Base-by-base conservation (phyloP, 2,329 filamentous ascomycete genomes). In the Fusarium duplospermum region DNA sequence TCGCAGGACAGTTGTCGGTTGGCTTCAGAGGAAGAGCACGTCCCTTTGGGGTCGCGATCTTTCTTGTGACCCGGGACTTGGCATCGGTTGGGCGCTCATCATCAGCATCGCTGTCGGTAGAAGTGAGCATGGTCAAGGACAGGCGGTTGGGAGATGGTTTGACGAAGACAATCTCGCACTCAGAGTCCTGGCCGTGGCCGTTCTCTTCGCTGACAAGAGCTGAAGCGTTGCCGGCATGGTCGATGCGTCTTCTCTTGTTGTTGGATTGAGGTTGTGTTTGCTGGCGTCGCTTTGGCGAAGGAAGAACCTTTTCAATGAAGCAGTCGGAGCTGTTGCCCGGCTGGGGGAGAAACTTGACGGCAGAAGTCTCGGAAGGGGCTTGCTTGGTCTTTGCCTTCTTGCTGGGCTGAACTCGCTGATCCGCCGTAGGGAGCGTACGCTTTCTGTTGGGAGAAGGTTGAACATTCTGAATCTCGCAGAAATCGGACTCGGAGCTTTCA, bases 251-350 rank as follows among this genome's bases (percentile, higher is more conserved):
- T 64, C 71, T 77, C 61, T 77, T 77, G 31, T 27, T 29, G 4
- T 13, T 33, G 31, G 13, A 6, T 24, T 62, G 64, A 9, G 50
- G 50, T 10, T 64, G 20, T 9, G 13, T 29, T 7, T 57, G 62
- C 4, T 24, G 36, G 10, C 56, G 67, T 58, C 58, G 72, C 56
- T 68, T 72, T 7, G 71, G 67, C 22, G 67, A 64, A 24, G 63
- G 50, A n/a, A 45, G 20, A n/a, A 59, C 62, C n/a, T 70, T 76
- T 42, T 75, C 73, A n/a, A 70, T 71, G 9, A 73, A 33, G 40
- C 71, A 71, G 31, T 78, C 77, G 2, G 72, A 71, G 14, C 67
- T 69, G 20, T 76, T 57, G 4, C 40, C 60, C 3, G 40, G 24
- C 10, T 54, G 40, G 14, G 10, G 24, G 31, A 31, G 45, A 27